phyloP scores from a whole-genome alignment of 805 yeast species.

The Ogataea siamensis region DNA sequence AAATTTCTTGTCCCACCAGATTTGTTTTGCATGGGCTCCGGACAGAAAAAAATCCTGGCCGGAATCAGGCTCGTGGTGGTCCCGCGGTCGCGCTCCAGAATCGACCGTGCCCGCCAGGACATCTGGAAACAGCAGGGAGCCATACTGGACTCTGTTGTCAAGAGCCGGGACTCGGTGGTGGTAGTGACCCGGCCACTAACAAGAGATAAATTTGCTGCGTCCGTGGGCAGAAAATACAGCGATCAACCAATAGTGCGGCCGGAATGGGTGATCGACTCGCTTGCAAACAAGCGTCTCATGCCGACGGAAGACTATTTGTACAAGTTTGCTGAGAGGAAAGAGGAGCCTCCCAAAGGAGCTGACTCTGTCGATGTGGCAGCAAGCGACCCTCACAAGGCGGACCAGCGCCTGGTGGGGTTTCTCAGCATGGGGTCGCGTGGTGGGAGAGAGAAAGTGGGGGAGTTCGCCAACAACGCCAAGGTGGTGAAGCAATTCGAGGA shows the following conservation, averaged over 20 bases:
- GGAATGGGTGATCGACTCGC: conserved; percentile 19
- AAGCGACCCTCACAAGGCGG: not conserved
- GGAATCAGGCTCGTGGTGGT: conserved; percentile 21
- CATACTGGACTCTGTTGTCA: conserved; percentile 10
- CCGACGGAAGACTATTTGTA: conserved; percentile 13
- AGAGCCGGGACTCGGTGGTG: conserved; percentile 9
- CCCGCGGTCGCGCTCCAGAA: conserved; percentile 18
- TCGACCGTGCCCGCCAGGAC: conserved; percentile 19
- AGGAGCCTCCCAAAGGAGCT: not conserved
- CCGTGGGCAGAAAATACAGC: not conserved
- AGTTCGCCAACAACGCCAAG: conserved; percentile 26
- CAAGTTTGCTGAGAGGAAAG: conserved; percentile 1
- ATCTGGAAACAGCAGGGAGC: conserved; percentile 33
- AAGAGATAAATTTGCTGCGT: conserved; percentile 1
- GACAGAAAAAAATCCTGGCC: conserved; percentile 13
- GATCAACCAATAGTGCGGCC: conserved; percentile 8
- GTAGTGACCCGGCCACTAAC: conserved; percentile 9
- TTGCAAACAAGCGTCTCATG: conserved; percentile 5
- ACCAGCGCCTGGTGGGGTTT: conserved; percentile 7
- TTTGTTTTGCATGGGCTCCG: not conserved
- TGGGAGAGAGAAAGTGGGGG: not conserved
- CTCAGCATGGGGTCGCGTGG: conserved; percentile 7
- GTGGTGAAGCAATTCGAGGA: conserved; percentile 33
- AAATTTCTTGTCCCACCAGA: not conserved
- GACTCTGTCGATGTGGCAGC: not conserved